Evolutionary conservation across 2,329 filamentous ascomycete species (phyloP).

Genomic region (Lasiodiplodia hormozganensis): DNA sequence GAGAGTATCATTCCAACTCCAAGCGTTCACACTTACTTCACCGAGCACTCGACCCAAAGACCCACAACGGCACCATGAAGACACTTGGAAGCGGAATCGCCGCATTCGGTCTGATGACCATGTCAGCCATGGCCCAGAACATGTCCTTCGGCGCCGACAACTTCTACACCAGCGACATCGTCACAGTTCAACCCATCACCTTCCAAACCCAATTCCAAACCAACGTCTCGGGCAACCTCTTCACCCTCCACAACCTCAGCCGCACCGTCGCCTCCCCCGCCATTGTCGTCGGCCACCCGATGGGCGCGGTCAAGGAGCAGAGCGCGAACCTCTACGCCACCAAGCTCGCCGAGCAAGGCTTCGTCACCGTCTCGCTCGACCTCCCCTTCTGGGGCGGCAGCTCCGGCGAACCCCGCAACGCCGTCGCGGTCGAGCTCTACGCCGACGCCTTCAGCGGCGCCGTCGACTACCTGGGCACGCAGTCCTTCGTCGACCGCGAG

Average conservation of each 20-base stretch:
- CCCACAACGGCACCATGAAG: background rate
- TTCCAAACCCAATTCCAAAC: slow-evolving; percentile 31
- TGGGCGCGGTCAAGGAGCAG: slow-evolving; percentile 43
- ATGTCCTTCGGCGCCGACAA: slow-evolving; percentile 33
- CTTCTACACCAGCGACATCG: slow-evolving; percentile 32
- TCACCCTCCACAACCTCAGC: slow-evolving; percentile 29
- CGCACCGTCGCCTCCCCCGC: slow-evolving; percentile 28
- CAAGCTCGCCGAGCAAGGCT: slow-evolving; percentile 39
- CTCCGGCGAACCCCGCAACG: slow-evolving; percentile 38
- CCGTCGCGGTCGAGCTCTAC: slow-evolving; percentile 38
- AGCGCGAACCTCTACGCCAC: slow-evolving; percentile 43
- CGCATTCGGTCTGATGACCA: background rate
- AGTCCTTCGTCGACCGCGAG: slow-evolving; percentile 38
- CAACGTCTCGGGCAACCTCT: slow-evolving; percentile 32
- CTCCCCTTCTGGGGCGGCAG: slow-evolving; percentile 38
- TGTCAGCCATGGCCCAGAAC: slow-evolving; percentile 31
- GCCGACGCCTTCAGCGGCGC: slow-evolving; percentile 42
- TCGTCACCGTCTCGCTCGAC: slow-evolving; percentile 39
- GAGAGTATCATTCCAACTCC: background rate
- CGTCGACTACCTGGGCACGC: slow-evolving; percentile 40
- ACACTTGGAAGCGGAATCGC: background rate
- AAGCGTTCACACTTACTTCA: background rate
- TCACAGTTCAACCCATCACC: slow-evolving; percentile 31
- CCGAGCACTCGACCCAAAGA: background rate
- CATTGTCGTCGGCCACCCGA: slow-evolving; percentile 40